Evolutionary conservation across 1,284 basidiomycete genomes (phyloP).

Genomic region (Ceratobasidium sp.): DNA sequence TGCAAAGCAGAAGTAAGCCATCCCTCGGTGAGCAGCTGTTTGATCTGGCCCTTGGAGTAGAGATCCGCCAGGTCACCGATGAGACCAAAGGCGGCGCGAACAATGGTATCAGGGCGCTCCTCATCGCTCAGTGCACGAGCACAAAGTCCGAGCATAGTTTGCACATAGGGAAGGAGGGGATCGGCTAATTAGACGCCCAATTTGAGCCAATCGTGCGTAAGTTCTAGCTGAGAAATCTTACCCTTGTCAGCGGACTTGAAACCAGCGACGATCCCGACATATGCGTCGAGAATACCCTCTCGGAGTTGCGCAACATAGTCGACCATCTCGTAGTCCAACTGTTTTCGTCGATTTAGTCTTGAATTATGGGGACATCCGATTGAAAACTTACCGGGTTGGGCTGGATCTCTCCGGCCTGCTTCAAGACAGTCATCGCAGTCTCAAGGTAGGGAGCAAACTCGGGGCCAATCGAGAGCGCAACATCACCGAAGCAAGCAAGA

Average conservation of each 20-base stretch:
- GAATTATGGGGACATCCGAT: conserved; percentile 40
- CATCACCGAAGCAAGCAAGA: conserved; percentile 93
- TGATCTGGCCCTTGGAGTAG: conserved; percentile 79
- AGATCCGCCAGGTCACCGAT: conserved; percentile 92
- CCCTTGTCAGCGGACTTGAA: conserved; percentile 83
- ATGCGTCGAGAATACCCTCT: conserved; percentile 96
- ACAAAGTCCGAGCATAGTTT: conserved; percentile 80
- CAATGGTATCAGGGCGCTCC: conserved; percentile 78
- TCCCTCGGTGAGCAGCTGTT: conserved; percentile 80
- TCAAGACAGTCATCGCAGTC: conserved; percentile 88
- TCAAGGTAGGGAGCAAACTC: conserved; percentile 88
- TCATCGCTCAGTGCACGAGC: conserved; percentile 81
- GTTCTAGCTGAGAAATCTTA: conserved; percentile 48
- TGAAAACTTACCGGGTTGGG: conserved; percentile 74
- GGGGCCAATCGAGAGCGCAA: conserved; percentile 88
- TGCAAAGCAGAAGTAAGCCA: conserved; percentile 74
- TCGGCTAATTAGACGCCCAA: conserved; percentile 53
- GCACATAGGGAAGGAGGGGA: conserved; percentile 75
- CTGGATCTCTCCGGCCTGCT: conserved; percentile 85
- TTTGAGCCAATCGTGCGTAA: conserved; percentile 2
- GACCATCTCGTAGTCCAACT: conserved; percentile 86
- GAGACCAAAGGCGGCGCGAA: conserved; percentile 79
- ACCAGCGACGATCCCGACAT: conserved; percentile 91
- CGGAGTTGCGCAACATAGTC: conserved; percentile 92
- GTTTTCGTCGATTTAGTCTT: neutral